These are phyloP conservation scores for Trichomonas gallinae DNA, from an alignment of 208 protist species.

Conservation along the genomic window DNA sequence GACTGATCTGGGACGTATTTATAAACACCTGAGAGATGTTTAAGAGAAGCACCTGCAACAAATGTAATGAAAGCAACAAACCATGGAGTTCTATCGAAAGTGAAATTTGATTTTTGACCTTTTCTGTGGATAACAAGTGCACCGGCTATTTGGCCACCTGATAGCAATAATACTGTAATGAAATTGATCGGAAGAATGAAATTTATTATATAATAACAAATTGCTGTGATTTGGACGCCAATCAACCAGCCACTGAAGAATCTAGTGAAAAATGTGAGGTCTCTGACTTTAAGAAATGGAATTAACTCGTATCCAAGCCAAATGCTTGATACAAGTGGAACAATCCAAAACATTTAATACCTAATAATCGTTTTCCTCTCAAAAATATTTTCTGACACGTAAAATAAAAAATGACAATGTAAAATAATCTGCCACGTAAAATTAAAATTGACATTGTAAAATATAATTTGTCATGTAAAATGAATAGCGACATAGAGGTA, in stretches of 20 bases:
- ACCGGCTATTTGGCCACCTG: background rate
- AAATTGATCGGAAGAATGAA: background rate
- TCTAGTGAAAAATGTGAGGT: background rate
- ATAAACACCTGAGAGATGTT: background rate
- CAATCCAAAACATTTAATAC: slow-evolving; percentile 10
- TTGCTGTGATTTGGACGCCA: background rate
- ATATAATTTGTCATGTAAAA: too few relatives aligned
- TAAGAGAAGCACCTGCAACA: background rate
- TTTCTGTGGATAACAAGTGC: background rate
- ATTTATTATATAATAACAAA: background rate
- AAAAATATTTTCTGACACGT: too few relatives aligned
- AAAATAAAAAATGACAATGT: too few relatives aligned
- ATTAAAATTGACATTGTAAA: too few relatives aligned
- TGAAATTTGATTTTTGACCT: background rate
- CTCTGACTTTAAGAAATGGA: background rate
- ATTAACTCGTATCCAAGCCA: background rate
- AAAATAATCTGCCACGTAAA: too few relatives aligned
- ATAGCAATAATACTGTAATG: background rate
- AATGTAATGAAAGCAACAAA: background rate
- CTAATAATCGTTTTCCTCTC: background rate
- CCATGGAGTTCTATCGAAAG: background rate
- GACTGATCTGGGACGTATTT: background rate
- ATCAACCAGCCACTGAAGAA: background rate
- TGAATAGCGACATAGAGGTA: too few relatives aligned
- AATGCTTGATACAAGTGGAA: background rate